These are phyloP conservation scores for Talaromyces sp. DNA, from an alignment of 2,329 filamentous ascomycete genomes.

Conservation along the genomic window DNA sequence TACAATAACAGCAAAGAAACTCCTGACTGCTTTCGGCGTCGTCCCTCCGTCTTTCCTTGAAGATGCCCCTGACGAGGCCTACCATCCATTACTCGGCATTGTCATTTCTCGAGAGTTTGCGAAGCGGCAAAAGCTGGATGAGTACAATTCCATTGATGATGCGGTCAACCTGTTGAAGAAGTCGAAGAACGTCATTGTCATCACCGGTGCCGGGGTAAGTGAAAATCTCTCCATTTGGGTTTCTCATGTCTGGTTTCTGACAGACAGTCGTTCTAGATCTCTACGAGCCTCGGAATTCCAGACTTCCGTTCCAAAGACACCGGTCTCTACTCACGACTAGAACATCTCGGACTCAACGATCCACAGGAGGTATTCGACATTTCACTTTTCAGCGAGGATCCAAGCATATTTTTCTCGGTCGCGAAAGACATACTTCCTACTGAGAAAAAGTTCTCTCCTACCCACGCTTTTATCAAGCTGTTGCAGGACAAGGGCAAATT, in stretches of 20 bases:
- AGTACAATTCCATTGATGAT: slow-evolving; percentile 84
- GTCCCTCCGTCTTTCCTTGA: slow-evolving; percentile 68
- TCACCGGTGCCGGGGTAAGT: slow-evolving; percentile 77
- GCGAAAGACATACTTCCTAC: slow-evolving; percentile 85
- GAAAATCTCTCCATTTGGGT: not conserved
- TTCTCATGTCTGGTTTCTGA: not conserved
- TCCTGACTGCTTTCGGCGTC: slow-evolving; percentile 82
- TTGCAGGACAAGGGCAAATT: slow-evolving; percentile 84
- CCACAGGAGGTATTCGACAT: slow-evolving; percentile 97
- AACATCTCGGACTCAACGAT: slow-evolving; percentile 69
- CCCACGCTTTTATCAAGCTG: slow-evolving; percentile 87
- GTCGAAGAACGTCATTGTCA: slow-evolving; percentile 79
- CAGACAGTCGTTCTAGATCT: slow-evolving; percentile 55
- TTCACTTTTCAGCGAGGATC: slow-evolving; percentile 75
- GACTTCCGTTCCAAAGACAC: slow-evolving; percentile 94
- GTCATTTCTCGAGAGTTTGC: slow-evolving; percentile 75
- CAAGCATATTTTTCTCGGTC: slow-evolving; percentile 82
- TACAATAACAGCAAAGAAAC: slow-evolving; percentile 69
- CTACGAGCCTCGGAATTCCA: slow-evolving; percentile 91
- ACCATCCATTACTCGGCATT: slow-evolving; percentile 68
- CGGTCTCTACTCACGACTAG: slow-evolving; percentile 82
- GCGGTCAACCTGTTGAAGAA: slow-evolving; percentile 70
- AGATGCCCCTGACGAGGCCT: slow-evolving; percentile 65
- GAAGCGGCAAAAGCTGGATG: slow-evolving; percentile 70
- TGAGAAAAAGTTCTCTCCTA: slow-evolving; percentile 76